Base-by-base conservation (phyloP, 176 grass and related monocot species). In the Cenchrus americanus region DNA sequence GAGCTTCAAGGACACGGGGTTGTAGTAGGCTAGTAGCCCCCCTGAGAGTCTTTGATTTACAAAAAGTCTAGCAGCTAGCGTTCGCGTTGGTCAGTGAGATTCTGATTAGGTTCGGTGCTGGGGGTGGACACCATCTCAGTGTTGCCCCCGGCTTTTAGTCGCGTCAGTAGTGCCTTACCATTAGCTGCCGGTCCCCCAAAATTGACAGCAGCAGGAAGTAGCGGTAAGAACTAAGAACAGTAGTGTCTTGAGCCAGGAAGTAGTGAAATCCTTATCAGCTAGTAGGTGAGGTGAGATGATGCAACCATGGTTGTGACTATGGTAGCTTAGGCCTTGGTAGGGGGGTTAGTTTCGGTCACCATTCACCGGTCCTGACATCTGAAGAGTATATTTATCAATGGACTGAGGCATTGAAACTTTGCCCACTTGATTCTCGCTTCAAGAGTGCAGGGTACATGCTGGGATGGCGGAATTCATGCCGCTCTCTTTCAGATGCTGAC, bases 1-100 rank as follows among this genome's bases (percentile, higher is more conserved):
- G 89, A 97, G 94, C 83, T 90, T 97, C 85, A 97, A 94, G 82
- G 92, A 87, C 76, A 94, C 92, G 12, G 83, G 54, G 1, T 60
- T 94, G 63, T 97, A 88, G 61, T 30, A 30, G 27, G 27, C 27
- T 30, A 30, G 27, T 30, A 15, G 9, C 10, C 8, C n/a, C n/a
- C 8, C 6, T 62, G 34, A 21, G 18, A n/a, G 53, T 18, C 57
- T 59, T 9, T 60, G 22, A 21, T 22, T n/a, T 11, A 0, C 46
- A 48, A 11, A 59, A 21, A 21, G n/a, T 10, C 7, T 24, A 10
- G 34, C 5, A 41, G 64, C 15, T 17, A 73, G 44, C 30, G 8
- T 70, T 51, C 70, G 65, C 8, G 18, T 61, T 69, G 22, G 23
- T 24, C 7, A 14, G 26, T 14, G 23, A 63, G 47, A 49, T 54